Base-by-base conservation (phyloP, 345 rosid species). In the Aurinia saxatilis region DNA sequence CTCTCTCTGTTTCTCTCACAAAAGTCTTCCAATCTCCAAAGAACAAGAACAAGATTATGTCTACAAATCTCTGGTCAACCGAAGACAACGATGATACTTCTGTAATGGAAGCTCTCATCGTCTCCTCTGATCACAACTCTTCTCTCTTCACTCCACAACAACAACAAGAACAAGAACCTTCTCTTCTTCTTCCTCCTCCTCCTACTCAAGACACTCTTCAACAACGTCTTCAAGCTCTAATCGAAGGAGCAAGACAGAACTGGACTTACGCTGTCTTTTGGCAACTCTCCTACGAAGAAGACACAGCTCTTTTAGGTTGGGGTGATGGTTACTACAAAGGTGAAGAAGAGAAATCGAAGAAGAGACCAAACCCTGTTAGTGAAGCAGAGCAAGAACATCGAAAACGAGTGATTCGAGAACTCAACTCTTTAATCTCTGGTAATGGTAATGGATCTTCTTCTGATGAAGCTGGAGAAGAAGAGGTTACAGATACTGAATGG, bases 261-360 rank as follows among this genome's bases (percentile, higher is more conserved):
- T 92, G 97, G 98, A 84, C 95, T 37, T 89, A 92, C 79, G 98
- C 98, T 7, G 88, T 92, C 34, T 92, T 86, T 73, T 92, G 98
- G 98, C 98, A 89, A 72, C 74, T 81, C 7, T 85, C 93, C 0
- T 75, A 71, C 57, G 93, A 83, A 50, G 42, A 66, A 2, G 50
- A 83, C 55, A 19, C 78, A 0, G 53, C 83, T 1, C 40, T 88
- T 10, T 74, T 91, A 4, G 89, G 82, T 0, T 92, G 95, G 98
- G 96, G 96, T 19, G 96, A 92, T 70, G 98, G 96, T 5, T 92
- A 92, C 68, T 89, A 92, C 69, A 89, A 82, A 50, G 98, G 95
- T 1, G 96, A 89, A 37, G 92, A 82, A 33, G 86, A 80, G 25
- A 91, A 84, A 55, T 60, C 70, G 4, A 81, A 55, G 7, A 81